Conservation (phyloP, 441 rosid species). For the Monsonia emarginata region DNA sequence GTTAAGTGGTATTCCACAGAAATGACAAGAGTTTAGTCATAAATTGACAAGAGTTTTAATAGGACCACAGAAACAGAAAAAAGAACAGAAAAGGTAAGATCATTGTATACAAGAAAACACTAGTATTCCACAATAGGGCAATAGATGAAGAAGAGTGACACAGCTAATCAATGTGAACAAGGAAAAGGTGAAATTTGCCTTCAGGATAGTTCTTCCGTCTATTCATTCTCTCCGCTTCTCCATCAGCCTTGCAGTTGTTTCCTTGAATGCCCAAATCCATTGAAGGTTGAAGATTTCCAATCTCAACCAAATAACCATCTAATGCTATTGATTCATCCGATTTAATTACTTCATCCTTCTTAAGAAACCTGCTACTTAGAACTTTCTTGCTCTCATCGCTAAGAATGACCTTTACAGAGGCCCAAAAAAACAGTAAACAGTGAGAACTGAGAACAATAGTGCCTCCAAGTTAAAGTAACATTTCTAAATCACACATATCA, state of each 20-base stretch:
- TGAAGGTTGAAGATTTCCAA: constrained; percentile 25
- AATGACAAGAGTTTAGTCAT: neutral
- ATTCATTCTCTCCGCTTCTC: constrained; percentile 14
- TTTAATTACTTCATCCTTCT: constrained; percentile 35
- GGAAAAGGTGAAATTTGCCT: neutral
- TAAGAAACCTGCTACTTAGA: constrained; percentile 36
- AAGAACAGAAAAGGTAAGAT: neutral
- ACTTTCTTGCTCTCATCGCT: constrained; percentile 38
- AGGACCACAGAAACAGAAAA: neutral
- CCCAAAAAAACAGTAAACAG: constrained; percentile 4
- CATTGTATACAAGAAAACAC: neutral
- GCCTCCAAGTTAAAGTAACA: constrained; percentile 1
- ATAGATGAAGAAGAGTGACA: neutral
- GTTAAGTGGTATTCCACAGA: neutral
- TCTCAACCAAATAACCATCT: constrained; percentile 40
- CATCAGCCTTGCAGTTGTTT: constrained; percentile 9
- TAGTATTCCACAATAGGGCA: neutral
- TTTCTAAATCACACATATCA: neutral
- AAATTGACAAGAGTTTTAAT: neutral
- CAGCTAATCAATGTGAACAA: neutral
- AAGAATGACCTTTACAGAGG: constrained; percentile 31
- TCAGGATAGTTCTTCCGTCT: neutral
- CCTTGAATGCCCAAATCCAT: constrained; percentile 18
- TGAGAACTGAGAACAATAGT: neutral
- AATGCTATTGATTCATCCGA: constrained; percentile 34